phyloP scores from a whole-genome alignment of 768 basidiomycete species.

The Pisolithus sp. region DNA sequence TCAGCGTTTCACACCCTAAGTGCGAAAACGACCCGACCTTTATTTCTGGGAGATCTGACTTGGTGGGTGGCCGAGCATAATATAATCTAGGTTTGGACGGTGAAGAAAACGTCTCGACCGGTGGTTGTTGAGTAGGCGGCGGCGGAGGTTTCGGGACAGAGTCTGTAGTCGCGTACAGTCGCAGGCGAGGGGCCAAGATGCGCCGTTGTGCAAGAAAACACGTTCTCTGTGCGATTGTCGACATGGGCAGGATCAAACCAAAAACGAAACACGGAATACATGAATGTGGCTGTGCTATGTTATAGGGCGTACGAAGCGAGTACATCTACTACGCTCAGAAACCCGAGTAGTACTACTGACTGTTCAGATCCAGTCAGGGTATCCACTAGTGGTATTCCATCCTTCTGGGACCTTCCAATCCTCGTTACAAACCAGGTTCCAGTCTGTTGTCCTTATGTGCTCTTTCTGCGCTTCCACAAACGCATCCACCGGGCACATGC shows the following conservation, averaged over 20 bases:
- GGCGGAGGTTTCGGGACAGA: slow-evolving; percentile 18
- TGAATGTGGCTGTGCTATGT: neutral
- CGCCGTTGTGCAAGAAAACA: slow-evolving; percentile 7
- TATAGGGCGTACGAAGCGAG: neutral
- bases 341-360: too few species aligned
- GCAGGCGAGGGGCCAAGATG: slow-evolving; percentile 5
- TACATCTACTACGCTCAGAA: neutral
- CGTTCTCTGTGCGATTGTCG: slow-evolving; percentile 7
- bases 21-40: slow-evolving; percentile 20
- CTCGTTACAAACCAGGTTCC: slow-evolving; percentile 63
- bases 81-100: slow-evolving; percentile 41
- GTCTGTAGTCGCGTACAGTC: slow-evolving; percentile 15
- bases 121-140: slow-evolving; percentile 24
- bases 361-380: slow-evolving; percentile 26
- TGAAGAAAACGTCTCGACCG: slow-evolving; percentile 35
- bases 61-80: slow-evolving; percentile 35
- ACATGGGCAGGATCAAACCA: slow-evolving; percentile 6
- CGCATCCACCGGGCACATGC: slow-evolving; percentile 65
- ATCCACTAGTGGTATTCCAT: slow-evolving; percentile 71
- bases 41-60: slow-evolving; percentile 37
- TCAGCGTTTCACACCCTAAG: neutral
- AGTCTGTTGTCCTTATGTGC: slow-evolving; percentile 58
- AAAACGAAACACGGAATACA: neutral
- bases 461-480: slow-evolving; percentile 66
- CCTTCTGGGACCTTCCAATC: slow-evolving; percentile 66